Evolutionary conservation across 2,329 filamentous ascomycete species (phyloP), one percentile per base, ranked within the genome.

Genomic region (Fonsecaea monophora): DNA sequence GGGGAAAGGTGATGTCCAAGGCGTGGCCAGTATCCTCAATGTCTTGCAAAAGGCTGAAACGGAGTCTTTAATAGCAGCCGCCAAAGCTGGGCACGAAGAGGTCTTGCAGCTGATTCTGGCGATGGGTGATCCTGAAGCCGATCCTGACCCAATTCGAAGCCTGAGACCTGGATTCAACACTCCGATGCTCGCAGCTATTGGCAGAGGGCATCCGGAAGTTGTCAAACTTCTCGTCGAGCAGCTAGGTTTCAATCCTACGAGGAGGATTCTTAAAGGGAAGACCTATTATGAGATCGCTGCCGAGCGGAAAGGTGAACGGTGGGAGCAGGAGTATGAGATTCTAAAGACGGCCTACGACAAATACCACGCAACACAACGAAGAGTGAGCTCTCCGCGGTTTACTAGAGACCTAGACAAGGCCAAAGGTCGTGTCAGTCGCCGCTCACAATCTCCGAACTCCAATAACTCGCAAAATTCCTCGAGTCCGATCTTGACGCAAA

Each of bases 101-200:
- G 91, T 96, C 30, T 87, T 97, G 68, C 92, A 94, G 74, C 85
- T 97, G 34, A 79, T 93, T 58, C 78, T 92, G 50, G 90, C 89
- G 8, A 81, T 92, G 70, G 90, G 90, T 2, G 82, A 85, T 57
- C 85, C 86, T 18, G 84, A 90, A 73, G 84, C 86, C 7, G 92
- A 95, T 73, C 92, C 92, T 37, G 82, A 85, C 6, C 87, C 91
- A 12, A 78, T 93, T 55, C 82, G 86, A 66, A 40, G 63, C 32
- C 38, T 68, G 55, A 82, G 84, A 34, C 80, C 85, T 50, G 93
- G 95, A 65, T 89, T 91, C 74, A 90, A 94, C 60, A 98, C 94
- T 0, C 95, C 95, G 1, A 96, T 99, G 83, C 86, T 97, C 42
- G 93, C 94, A 66, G 94, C 95, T 1, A 97, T 99, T 71, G 94